Evolutionary conservation across 2,329 filamentous ascomycete genomes (phyloP), one percentile per base, ranked within the genome.

Genomic region (Bipolaris gigantea): DNA sequence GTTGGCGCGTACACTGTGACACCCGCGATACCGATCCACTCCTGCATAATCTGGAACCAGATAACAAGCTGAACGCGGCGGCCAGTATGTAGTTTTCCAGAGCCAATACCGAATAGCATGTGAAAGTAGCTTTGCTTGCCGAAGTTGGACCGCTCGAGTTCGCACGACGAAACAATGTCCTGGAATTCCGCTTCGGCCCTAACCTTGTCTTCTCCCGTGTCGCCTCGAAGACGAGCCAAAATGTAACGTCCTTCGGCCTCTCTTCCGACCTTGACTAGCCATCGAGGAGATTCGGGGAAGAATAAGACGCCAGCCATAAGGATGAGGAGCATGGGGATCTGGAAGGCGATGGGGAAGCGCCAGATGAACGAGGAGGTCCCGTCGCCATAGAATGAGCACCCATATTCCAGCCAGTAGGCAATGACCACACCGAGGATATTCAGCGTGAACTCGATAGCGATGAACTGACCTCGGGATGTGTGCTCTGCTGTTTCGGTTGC

Each of bases 341-440:
- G 86, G 71, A 89, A 89, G 0, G 84, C 86, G 52, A 89, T 82
- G 0, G 86, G 86, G 60, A 90, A 89, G 4, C 86, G 76, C 85
- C 86, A 89, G 36, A 81, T 80, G 63, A 89, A 81, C 0, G 81
- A 74, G 0, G 83, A 85, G 1, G 74, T 76, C 10, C 83, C 83
- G 32, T 80, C 78, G 53, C 86, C 80, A 59, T 85, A 81, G 65
- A 84, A 88, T 0, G 83, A 84, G 9, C 84, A 76, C 2, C 84
- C 85, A 58, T 71, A 77, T 47, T 76, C 75, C 9, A 79, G 62
- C 76, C 76, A 78, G 57, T 89, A 89, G 3, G 81, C 74, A 33
- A 86, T 77, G 18, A 86, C 83, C 0, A 89, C 85, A 63, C 87
- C 87, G 43, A 89, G 85, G 56, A 89, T 89, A 65, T 90, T 90